Conservation (phyloP, 2,329 filamentous ascomycete genomes). For the Geosmithia putterillii region DNA sequence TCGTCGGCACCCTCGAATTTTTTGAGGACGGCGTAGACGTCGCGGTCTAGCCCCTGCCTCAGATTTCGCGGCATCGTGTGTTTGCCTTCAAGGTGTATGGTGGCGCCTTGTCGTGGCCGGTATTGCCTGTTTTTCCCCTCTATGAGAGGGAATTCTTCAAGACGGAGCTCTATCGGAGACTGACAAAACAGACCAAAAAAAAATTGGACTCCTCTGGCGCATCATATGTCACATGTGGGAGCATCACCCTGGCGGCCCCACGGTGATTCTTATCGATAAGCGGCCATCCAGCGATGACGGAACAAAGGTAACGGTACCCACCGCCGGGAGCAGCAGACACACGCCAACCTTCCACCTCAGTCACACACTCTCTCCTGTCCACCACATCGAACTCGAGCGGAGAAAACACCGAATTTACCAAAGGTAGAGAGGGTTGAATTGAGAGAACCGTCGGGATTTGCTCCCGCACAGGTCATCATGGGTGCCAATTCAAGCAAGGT, state of each 20-base stretch:
- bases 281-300: neutral
- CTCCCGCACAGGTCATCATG: constrained; percentile 21
- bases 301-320: neutral
- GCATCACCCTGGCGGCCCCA: neutral
- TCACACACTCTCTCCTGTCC: neutral
- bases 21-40: constrained; percentile 68
- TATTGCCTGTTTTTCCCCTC: too few species aligned
- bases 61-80: constrained; percentile 1
- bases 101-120: too few species aligned
- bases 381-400: neutral
- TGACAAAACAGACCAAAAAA: neutral
- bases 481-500: constrained; percentile 45
- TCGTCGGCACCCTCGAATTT: constrained; percentile 55
- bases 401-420: too few species aligned
- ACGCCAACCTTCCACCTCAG: neutral
- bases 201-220: neutral
- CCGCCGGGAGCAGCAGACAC: neutral
- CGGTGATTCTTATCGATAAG: neutral
- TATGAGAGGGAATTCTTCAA: too few species aligned
- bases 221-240: neutral
- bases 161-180: neutral
- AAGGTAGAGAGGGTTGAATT: neutral
- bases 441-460: neutral
- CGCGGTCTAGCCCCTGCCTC: constrained; percentile 39
- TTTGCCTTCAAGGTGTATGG: neutral